A percentile compares a stretch with the other conserved stretches of the same genome.
Conservation (phyloP, 1,284 basidiomycete genomes). For the Trametes versicolor region DNA sequence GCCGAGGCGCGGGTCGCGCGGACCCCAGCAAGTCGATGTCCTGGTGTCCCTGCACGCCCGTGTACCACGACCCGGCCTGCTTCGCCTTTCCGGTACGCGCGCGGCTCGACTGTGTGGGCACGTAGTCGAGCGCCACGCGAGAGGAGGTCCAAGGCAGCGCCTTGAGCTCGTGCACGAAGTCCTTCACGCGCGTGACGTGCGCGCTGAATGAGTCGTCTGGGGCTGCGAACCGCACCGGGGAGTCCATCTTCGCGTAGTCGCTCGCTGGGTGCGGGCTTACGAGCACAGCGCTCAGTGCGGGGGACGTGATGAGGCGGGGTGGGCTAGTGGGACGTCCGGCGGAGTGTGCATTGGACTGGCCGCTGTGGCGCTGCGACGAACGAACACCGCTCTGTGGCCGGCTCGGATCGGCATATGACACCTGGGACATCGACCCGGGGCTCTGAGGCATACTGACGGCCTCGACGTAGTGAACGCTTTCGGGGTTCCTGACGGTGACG, state of each 20-base stretch:
- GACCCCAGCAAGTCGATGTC: constrained; percentile 44
- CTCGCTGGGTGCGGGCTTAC: constrained; percentile 39
- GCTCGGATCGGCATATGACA: constrained; percentile 10
- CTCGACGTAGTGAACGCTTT: constrained; percentile 39
- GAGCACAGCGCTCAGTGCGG: constrained; percentile 21
- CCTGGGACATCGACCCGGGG: constrained; percentile 23
- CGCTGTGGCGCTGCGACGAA: constrained; percentile 17
- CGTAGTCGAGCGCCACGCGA: constrained; percentile 43
- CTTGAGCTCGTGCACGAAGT: constrained; percentile 44
- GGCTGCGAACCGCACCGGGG: constrained; percentile 31
- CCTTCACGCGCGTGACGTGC: constrained; percentile 42
- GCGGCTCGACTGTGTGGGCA: constrained; percentile 40
- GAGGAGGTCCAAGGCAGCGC: constrained; percentile 47
- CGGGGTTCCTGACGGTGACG: constrained; percentile 29
- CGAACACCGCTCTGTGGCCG: constrained; percentile 13
- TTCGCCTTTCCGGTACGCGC: constrained; percentile 37
- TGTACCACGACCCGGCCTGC: constrained; percentile 45
- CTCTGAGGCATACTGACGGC: constrained; percentile 35
- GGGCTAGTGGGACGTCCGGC: constrained; percentile 16
- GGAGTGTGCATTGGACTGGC: constrained; percentile 16
- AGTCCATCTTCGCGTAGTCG: constrained; percentile 48
- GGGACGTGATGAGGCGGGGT: constrained; percentile 29
- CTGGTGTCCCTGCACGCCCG: constrained; percentile 35
- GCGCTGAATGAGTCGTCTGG: constrained; percentile 43
- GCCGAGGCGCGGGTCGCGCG: constrained; percentile 28